These are phyloP conservation scores for Arthrobotrys sphaeroides DNA, from an alignment of 2,329 filamentous ascomycete genomes.

Conservation along the genomic window DNA sequence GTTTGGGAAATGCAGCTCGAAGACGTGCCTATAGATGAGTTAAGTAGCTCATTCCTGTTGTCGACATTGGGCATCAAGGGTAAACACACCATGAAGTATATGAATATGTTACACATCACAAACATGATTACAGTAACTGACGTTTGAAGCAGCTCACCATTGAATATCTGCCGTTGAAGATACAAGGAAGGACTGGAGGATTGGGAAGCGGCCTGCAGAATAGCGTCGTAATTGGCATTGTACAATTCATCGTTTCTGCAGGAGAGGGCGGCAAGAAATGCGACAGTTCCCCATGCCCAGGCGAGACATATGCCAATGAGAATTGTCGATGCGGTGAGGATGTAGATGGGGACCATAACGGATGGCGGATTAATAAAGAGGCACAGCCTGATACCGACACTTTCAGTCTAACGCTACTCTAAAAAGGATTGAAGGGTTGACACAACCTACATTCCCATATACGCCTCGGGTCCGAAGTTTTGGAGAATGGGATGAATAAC, in stretches of 20 bases:
- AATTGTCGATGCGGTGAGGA: constrained; percentile 63
- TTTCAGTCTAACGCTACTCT: neutral
- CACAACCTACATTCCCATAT: constrained; percentile 60
- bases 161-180: constrained; percentile 61
- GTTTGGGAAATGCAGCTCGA: constrained; percentile 64
- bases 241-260: constrained; percentile 62
- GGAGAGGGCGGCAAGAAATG: constrained; percentile 65
- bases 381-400: constrained; percentile 58
- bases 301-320: constrained; percentile 64
- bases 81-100: constrained; percentile 62
- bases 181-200: constrained; percentile 59
- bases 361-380: constrained; percentile 64
- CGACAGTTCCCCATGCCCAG: constrained; percentile 66
- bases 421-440: too few species aligned
- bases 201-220: constrained; percentile 61
- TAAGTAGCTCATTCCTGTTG: constrained; percentile 31
- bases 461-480: constrained; percentile 60
- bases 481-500: neutral
- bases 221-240: constrained; percentile 59
- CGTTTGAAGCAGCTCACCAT: constrained; percentile 65
- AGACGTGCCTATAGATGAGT: constrained; percentile 60
- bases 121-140: constrained; percentile 62
- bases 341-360: constrained; percentile 64
- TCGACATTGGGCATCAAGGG: neutral
- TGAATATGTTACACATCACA: constrained; percentile 62